Evolutionary conservation across 352 stramenopile species (phyloP), one percentile per base, ranked within the genome.

Genomic region (Phytophthora quininea): DNA sequence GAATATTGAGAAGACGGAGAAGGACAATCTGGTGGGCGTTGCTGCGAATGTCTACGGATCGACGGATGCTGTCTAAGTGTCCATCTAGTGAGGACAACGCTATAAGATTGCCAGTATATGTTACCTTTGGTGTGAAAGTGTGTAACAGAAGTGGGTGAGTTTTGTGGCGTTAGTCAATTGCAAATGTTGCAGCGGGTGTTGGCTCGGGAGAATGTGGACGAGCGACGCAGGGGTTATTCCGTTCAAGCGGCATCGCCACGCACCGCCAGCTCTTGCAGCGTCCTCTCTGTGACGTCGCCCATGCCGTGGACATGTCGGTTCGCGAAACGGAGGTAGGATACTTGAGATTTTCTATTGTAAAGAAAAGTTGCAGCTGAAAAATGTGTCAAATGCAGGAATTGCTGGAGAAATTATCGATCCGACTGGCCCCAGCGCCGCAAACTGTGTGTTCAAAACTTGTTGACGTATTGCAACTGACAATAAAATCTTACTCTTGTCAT

Each of bases 111-210:
- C 7, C 7, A 12, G 7, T 6, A 47, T 19, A 24, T 27, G 9
- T 30, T 49, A 29, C 2, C 24, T 24, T 67, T 27, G 5, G 43
- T 71, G 48, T 24, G 2, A 57, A 27, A 46, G 12, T 31, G 4
- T 59, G 47, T 69, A 31, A 8, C 0, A n/a, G 10, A 40, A 40
- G 6, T 11, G 35, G 5, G 10, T 40, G 35, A 40, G 10, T 40
- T 40, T 40, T 40, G 35, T 11, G 35, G 19, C 19, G 19, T 24
- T 24, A 24, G 19, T 24, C 19, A 24, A 24, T 46, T 14, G 38
- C 50, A 42, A 54, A 92, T 92, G 86, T 62, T 94, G 64, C 70
- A 81, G 52, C 82, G 81, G 19, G 74, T 78, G n/a, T 66, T 93
- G 43, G 59, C 61, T 71, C 69, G 67, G 24, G 84, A 94, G 58